Percentiles rank a stretch among this genome's conserved stretches.
Conservation (phyloP, 2,329 filamentous ascomycete genomes). For the Neofusicoccum sp. region DNA sequence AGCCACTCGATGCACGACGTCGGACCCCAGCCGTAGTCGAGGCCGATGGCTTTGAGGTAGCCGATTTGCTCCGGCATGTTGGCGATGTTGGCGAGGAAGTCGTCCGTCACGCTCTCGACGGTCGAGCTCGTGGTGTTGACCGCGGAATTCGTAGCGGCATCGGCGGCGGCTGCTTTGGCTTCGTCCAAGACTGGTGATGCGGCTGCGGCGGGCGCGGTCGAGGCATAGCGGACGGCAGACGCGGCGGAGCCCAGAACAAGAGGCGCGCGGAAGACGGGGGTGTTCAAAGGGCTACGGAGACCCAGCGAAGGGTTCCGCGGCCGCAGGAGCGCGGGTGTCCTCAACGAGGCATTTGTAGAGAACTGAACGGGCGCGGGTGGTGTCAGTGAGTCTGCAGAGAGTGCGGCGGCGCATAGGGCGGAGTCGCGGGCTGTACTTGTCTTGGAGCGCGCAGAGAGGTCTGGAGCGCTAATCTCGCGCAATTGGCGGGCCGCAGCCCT, state of each 20-base stretch:
- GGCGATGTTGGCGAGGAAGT: constrained; percentile 39
- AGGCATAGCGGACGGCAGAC: constrained; percentile 14
- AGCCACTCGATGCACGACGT: constrained; percentile 70
- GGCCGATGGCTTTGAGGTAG: constrained; percentile 75
- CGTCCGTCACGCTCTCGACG: constrained; percentile 4
- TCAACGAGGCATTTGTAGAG: constrained; percentile 10
- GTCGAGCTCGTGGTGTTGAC: constrained; percentile 6
- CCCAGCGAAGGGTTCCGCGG: constrained; percentile 3
- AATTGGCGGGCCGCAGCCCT: constrained; percentile 40
- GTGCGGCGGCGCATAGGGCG: neutral
- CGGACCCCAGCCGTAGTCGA: constrained; percentile 84
- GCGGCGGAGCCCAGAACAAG: neutral
- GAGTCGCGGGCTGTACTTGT: constrained; percentile 11
- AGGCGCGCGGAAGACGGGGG: neutral
- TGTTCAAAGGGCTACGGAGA: neutral
- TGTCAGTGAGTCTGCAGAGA: neutral
- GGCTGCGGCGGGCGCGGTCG: constrained; percentile 18
- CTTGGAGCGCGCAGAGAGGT: constrained; percentile 1
- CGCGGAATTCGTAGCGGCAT: neutral
- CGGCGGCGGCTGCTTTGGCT: constrained; percentile 12
- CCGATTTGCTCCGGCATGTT: constrained; percentile 73
- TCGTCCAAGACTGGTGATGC: constrained; percentile 20
- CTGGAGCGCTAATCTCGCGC: constrained; percentile 10
- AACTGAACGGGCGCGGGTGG: neutral
- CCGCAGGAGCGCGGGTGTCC: neutral